These are phyloP conservation scores for Senecio squalidus DNA, from an alignment of 140 eudicot species.

Conservation along the genomic window DNA sequence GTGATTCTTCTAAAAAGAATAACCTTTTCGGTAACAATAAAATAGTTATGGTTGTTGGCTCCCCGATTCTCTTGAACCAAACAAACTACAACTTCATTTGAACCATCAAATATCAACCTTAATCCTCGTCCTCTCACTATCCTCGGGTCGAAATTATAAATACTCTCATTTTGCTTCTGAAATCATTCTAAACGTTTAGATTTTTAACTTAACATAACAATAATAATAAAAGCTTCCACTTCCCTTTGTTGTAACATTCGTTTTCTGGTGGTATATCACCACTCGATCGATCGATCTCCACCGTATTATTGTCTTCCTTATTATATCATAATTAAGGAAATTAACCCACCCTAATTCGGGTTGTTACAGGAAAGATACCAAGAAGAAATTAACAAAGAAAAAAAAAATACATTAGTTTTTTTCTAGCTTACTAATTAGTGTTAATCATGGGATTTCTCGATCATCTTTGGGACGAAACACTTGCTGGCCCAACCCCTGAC, in stretches of 20 bases:
- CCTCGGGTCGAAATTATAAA: neutral
- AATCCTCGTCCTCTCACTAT: constrained; percentile 9
- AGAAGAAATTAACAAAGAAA: constrained; percentile 1
- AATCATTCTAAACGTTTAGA: neutral
- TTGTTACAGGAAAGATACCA: constrained; percentile 18
- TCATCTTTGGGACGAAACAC: constrained; percentile 74
- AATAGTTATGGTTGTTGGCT: neutral
- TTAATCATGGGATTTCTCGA: constrained; percentile 51
- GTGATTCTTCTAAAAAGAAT: too few species aligned
- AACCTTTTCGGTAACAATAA: too few species aligned
- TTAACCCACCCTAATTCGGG: constrained; percentile 23
- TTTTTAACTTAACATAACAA: neutral
- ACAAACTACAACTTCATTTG: constrained; percentile 4
- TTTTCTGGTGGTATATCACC: constrained; percentile 24
- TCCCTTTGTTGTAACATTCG: constrained; percentile 27
- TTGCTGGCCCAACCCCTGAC: constrained; percentile 71
- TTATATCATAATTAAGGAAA: neutral
- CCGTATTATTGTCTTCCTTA: neutral
- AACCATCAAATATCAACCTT: constrained; percentile 7
- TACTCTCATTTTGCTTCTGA: neutral
- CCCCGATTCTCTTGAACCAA: constrained; percentile 5
- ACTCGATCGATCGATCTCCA: neutral
- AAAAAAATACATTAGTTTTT: neutral
- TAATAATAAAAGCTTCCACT: constrained; percentile 14
- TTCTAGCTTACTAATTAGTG: neutral